A percentile compares a stretch with the other conserved stretches of the same genome.
Conservation (phyloP, 176 grass and related monocot genomes). For the Aegilops speltoides region DNA sequence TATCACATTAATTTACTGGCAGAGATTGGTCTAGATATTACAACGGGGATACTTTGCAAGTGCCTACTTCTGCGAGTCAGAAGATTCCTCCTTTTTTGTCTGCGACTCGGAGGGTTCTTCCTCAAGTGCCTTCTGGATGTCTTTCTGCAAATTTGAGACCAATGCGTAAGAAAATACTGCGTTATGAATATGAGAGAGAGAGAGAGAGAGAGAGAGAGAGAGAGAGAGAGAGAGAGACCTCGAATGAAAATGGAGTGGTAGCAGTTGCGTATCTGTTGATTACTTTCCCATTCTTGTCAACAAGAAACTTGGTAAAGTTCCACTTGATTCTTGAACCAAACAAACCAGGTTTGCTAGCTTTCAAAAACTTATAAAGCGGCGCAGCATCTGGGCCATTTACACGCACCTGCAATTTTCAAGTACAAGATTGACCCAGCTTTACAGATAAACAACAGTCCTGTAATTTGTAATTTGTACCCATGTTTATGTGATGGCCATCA, state of each 20-base stretch:
- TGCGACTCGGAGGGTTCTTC: slow-evolving; percentile 31
- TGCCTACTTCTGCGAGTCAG: slow-evolving; percentile 23
- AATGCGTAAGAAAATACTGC: slow-evolving; percentile 21
- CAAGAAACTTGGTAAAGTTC: slow-evolving; percentile 96
- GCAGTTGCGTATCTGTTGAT: slow-evolving; percentile 59
- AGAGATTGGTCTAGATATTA: not conserved
- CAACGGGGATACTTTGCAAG: not conserved
- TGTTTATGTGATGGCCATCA: not conserved
- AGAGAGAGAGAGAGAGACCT: slow-evolving; percentile 39
- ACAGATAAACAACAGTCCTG: not conserved
- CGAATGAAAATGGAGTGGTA: slow-evolving; percentile 61
- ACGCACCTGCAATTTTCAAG: slow-evolving; percentile 46
- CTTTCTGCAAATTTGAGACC: slow-evolving; percentile 58
- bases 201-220: not conserved
- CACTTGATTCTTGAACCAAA: slow-evolving; percentile 89
- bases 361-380: slow-evolving; percentile 86
- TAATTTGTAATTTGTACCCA: not conserved
- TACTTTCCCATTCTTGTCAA: slow-evolving; percentile 85
- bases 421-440: not conserved
- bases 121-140: slow-evolving; percentile 73
- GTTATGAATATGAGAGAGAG: too few relatives aligned
- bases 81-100: not conserved
- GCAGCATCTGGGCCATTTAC: slow-evolving; percentile 78
- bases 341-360: slow-evolving; percentile 69
- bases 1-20: slow-evolving; percentile 10